phyloP scores from a whole-genome alignment of 768 basidiomycete genomes.

The Hericium erinaceus region DNA sequence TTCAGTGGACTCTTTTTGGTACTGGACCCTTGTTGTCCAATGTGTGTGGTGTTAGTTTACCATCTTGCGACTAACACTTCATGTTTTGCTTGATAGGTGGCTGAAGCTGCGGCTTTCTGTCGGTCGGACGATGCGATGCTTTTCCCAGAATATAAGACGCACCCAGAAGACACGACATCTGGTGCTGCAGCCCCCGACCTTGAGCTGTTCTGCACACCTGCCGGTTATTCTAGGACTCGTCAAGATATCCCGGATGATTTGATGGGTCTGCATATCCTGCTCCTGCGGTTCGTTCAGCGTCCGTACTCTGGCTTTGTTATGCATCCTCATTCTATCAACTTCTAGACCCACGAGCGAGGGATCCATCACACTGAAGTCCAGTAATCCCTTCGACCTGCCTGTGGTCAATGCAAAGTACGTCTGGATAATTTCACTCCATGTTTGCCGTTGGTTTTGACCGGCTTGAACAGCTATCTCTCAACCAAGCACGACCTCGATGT shows the following conservation, averaged over 20 bases:
- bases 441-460: not conserved
- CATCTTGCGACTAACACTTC: too few species aligned
- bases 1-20: constrained; percentile 34
- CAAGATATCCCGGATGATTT: constrained; percentile 10
- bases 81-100: constrained; percentile 17
- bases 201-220: constrained; percentile 23
- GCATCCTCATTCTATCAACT: not conserved
- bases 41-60: constrained; percentile 27
- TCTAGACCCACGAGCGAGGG: not conserved
- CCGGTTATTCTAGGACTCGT: constrained; percentile 17
- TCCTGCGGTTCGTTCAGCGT: constrained; percentile 21
- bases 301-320: constrained; percentile 4
- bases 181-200: constrained; percentile 26
- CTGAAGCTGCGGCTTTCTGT: constrained; percentile 44
- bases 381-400: not conserved
- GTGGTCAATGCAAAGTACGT: not conserved
- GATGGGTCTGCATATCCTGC: constrained; percentile 19
- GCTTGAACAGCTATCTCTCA: constrained; percentile 29
- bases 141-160: constrained; percentile 24
- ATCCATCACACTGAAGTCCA: not conserved
- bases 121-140: constrained; percentile 38
- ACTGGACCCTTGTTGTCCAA: constrained; percentile 47
- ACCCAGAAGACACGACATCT: constrained; percentile 23
- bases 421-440: not conserved
- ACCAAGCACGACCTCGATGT: constrained; percentile 30